Evolutionary conservation across 768 basidiomycete species (phyloP).

Genomic region (Macrolepiota dolichaula): DNA sequence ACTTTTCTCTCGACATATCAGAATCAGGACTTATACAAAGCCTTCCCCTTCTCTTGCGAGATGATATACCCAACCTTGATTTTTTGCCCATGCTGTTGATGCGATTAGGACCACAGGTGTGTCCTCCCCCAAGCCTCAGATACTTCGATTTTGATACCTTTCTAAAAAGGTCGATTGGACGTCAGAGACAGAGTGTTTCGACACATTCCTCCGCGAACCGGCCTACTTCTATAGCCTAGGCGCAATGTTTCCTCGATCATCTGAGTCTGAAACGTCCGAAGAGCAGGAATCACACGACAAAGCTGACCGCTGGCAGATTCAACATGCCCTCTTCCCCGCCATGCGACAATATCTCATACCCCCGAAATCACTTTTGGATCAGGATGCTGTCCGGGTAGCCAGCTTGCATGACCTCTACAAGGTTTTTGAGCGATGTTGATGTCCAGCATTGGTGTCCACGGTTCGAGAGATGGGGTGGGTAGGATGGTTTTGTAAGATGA

Average conservation of each 20-base stretch:
- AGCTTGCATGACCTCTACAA: conserved; percentile 89
- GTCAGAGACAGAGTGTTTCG: conserved; percentile 82
- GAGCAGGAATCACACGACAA: conserved; percentile 37
- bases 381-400: conserved; percentile 84
- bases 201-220: conserved; percentile 80
- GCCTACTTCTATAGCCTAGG: conserved; percentile 77
- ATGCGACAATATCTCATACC: conserved; percentile 73
- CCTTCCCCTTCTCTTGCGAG: conserved; percentile 79
- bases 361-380: conserved; percentile 63
- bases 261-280: conserved; percentile 15
- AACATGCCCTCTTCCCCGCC: conserved; percentile 87
- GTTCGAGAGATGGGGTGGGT: too few species aligned
- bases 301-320: conserved; percentile 79
- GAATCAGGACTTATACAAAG: conserved; percentile 65
- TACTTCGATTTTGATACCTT: neutral
- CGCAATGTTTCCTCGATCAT: conserved; percentile 44
- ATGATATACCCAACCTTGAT: conserved; percentile 88
- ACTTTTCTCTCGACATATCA: conserved; percentile 79
- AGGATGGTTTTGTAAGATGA: too few species aligned
- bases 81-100: conserved; percentile 88
- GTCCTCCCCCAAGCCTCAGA: conserved; percentile 1
- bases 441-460: too few species aligned
- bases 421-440: conserved; percentile 89
- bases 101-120: conserved; percentile 86
- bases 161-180: conserved; percentile 86